Conservation (phyloP, 306 rosid genomes). For the Vicia villosa region DNA sequence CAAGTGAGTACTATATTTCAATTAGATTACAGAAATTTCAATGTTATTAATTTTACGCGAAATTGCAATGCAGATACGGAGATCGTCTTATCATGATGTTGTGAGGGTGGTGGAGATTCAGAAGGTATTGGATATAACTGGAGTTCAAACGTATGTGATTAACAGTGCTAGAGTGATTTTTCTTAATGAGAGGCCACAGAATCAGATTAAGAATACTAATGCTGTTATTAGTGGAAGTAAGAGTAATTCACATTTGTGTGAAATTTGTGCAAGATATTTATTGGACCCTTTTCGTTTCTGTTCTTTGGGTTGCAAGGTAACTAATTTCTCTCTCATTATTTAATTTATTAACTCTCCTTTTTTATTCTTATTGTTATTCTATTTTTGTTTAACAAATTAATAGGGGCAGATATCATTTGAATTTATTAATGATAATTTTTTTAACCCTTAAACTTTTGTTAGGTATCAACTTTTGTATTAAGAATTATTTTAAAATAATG, state of each 20-base stretch:
- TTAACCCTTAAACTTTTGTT: too few relatives aligned
- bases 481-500: too few relatives aligned
- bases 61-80: slow-evolving; percentile 65
- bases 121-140: slow-evolving; percentile 56
- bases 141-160: slow-evolving; percentile 73
- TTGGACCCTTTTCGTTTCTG: slow-evolving; percentile 68
- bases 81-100: slow-evolving; percentile 75
- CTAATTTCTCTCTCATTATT: slow-evolving; percentile 7
- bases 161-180: slow-evolving; percentile 74
- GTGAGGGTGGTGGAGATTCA: slow-evolving; percentile 68
- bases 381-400: too few relatives aligned
- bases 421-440: too few relatives aligned
- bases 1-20: slow-evolving; percentile 46
- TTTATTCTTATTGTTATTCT: too few relatives aligned
- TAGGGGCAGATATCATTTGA: too few relatives aligned
- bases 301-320: slow-evolving; percentile 74
- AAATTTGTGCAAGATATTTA: slow-evolving; percentile 59
- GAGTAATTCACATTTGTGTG: slow-evolving; percentile 52
- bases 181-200: slow-evolving; percentile 71
- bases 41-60: neutral
- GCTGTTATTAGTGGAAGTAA: slow-evolving; percentile 24
- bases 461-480: too few relatives aligned
- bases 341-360: neutral
- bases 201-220: slow-evolving; percentile 39
- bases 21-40: neutral